Evolutionary conservation across 768 basidiomycete species (phyloP).

Genomic region (Suillus ampliporus): DNA sequence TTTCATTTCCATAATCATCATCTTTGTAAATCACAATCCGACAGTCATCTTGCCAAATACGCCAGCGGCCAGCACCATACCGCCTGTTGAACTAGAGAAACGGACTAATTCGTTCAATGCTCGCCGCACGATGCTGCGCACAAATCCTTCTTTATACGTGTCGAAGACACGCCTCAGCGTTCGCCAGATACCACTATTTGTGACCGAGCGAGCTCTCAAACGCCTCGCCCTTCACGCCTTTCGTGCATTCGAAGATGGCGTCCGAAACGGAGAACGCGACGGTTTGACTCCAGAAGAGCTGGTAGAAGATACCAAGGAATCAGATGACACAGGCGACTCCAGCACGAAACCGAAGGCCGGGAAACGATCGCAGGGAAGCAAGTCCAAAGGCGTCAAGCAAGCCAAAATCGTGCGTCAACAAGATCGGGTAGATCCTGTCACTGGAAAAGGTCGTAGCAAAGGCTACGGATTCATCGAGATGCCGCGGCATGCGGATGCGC

Average conservation of each 20-base stretch:
- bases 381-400: constrained; percentile 69
- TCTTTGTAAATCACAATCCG: constrained; percentile 11
- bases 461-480: constrained; percentile 98
- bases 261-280: constrained; percentile 62
- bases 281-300: constrained; percentile 77
- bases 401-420: constrained; percentile 90
- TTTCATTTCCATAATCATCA: not conserved
- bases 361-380: constrained; percentile 32
- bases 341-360: constrained; percentile 29
- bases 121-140: constrained; percentile 80
- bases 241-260: constrained; percentile 80
- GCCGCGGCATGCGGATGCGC: constrained; percentile 84
- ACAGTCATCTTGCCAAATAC: constrained; percentile 91
- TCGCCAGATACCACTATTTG: constrained; percentile 90
- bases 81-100: constrained; percentile 81
- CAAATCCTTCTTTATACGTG: constrained; percentile 93
- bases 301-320: constrained; percentile 44
- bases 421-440: constrained; percentile 88
- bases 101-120: constrained; percentile 87
- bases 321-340: constrained; percentile 19
- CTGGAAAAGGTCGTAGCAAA: constrained; percentile 85
- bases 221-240: constrained; percentile 84
- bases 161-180: constrained; percentile 94
- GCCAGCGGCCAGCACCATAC: constrained; percentile 74
- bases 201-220: constrained; percentile 88